Percentiles rank a stretch among this genome's conserved stretches.
Evolutionary conservation across 768 basidiomycete genomes (phyloP).

Genomic region (Termitomyces sp.): DNA sequence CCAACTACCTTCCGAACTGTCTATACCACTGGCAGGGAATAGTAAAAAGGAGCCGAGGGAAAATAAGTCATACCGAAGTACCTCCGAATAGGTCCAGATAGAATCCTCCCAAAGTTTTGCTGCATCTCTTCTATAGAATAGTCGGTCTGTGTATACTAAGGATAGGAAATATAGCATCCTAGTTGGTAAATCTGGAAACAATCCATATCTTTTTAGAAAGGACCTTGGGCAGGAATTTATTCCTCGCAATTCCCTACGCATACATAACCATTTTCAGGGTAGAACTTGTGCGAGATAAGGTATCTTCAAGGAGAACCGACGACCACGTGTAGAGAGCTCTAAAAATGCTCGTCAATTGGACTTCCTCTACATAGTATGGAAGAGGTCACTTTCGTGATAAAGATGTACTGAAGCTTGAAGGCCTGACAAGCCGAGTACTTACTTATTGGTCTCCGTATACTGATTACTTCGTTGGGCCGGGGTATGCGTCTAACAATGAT

Average conservation of each 20-base stretch:
- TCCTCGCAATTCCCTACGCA: constrained; percentile 79
- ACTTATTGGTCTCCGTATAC: no score
- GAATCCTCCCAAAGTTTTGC: constrained; percentile 76
- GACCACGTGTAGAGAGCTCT: constrained; percentile 83
- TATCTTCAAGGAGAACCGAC: constrained; percentile 70
- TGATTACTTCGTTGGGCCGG: no score
- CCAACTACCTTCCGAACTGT: constrained; percentile 75
- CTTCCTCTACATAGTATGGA: constrained; percentile 71
- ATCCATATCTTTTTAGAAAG: background rate
- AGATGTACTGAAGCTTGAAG: no score
- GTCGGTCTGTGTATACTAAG: background rate
- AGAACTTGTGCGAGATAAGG: constrained; percentile 71
- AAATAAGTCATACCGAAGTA: constrained; percentile 60
- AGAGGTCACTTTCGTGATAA: no score
- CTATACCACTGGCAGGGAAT: constrained; percentile 62
- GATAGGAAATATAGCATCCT: constrained; percentile 28
- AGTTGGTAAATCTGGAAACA: constrained; percentile 47
- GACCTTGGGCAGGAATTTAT: constrained; percentile 95
- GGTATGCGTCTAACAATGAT: no score
- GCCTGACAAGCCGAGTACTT: no score
- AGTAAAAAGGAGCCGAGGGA: background rate
- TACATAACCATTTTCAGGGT: constrained; percentile 6
- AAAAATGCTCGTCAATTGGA: constrained; percentile 99
- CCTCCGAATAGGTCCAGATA: constrained; percentile 92
- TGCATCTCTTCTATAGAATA: constrained; percentile 67